Percentiles rank a stretch among this genome's conserved stretches.
Conservation (phyloP, 208 protist genomes). For the Acanthamoeba lugdunensis region DNA sequence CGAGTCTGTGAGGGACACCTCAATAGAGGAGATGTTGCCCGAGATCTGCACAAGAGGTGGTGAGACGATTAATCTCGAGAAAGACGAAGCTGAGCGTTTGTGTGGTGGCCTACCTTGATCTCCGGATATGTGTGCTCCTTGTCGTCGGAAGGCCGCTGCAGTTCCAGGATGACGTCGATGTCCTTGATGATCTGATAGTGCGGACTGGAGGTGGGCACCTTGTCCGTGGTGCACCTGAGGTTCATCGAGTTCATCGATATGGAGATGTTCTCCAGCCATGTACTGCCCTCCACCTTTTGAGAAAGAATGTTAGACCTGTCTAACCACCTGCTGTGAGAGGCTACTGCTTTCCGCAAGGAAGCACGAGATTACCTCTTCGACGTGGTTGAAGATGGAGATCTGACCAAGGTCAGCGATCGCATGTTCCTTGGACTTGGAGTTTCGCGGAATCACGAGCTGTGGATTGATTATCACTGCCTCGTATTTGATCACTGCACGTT, state of each 20-base stretch:
- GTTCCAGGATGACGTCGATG: conserved; percentile 59
- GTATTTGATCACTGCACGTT: conserved; percentile 36
- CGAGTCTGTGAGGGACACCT: conserved; percentile 17
- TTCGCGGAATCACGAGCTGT: conserved; percentile 35
- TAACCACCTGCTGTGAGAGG: background rate
- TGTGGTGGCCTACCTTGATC: conserved; percentile 18
- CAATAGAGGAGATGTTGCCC: conserved; percentile 39
- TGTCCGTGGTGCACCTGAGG: conserved; percentile 27
- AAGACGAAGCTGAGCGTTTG: background rate
- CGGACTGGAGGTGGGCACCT: conserved; percentile 17
- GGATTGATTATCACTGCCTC: conserved; percentile 57
- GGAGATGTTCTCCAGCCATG: conserved; percentile 58
- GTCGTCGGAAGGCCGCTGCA: conserved; percentile 45
- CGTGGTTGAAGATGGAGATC: conserved; percentile 66
- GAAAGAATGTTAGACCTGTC: background rate
- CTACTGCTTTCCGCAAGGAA: background rate
- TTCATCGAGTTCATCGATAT: conserved; percentile 69
- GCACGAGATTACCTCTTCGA: conserved; percentile 8
- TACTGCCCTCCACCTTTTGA: background rate
- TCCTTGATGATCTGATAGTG: conserved; percentile 66
- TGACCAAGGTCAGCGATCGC: conserved; percentile 64
- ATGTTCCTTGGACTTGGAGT: conserved; percentile 18
- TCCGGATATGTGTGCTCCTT: conserved; percentile 3
- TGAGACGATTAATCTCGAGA: background rate
- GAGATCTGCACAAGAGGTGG: conserved; percentile 27